Evolutionary conservation across 441 rosid species (phyloP).

Genomic region (Adansonia gregorii): DNA sequence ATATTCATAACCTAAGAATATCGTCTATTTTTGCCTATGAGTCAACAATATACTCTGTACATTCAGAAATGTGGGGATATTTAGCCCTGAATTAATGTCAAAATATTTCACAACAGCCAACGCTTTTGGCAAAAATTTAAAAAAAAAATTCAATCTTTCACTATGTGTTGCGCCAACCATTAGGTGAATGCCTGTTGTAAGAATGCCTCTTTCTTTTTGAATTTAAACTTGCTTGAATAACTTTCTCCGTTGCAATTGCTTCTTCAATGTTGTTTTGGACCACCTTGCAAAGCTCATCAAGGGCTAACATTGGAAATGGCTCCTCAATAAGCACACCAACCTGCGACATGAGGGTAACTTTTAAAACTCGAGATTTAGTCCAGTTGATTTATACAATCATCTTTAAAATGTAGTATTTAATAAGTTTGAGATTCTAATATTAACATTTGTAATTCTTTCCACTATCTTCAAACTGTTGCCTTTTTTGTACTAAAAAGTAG

Average conservation of each 20-base stretch:
- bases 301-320: slow-evolving; percentile 89
- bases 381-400: no score
- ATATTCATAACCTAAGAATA: not conserved
- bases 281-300: slow-evolving; percentile 72
- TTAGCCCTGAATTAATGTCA: not conserved
- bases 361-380: no score
- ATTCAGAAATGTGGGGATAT: not conserved
- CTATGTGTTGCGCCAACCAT: slow-evolving; percentile 57
- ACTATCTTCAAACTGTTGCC: no score
- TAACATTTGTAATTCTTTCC: no score
- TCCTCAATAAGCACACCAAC: slow-evolving; percentile 97
- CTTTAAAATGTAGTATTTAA: no score
- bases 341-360: slow-evolving; percentile 36
- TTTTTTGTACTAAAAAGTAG: no score
- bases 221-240: slow-evolving; percentile 52
- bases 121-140: no score
- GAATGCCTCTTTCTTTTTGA: slow-evolving; percentile 45
- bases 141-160: not conserved
- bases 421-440: no score
- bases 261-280: slow-evolving; percentile 62
- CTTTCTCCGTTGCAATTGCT: slow-evolving; percentile 59
- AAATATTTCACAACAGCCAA: not conserved
- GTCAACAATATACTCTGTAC: not conserved
- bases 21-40: not conserved
- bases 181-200: slow-evolving; percentile 51